Base-by-base conservation (phyloP, 805 yeast genomes). In the Hanseniaspora hatyaiensis region DNA sequence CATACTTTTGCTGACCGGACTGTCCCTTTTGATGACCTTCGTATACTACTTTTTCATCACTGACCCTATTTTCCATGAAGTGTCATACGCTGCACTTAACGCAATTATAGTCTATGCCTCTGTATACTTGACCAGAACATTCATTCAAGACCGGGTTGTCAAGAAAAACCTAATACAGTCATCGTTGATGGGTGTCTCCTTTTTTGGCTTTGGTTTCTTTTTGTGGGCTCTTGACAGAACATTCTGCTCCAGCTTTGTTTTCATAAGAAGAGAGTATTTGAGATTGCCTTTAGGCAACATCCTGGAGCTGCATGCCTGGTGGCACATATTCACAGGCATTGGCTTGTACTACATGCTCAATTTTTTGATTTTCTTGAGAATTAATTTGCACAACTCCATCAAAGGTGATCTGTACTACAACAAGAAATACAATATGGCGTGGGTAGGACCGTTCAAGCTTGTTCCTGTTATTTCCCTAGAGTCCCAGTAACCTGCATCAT, bases 221-320 rank as follows among this genome's bases (percentile, higher is more conserved):
- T 67, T 86, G 50, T 89, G 97, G 97, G 86, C 86, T 59, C 61
- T 85, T 55, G 97, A 89, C 61, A 85, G 83, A 50, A 82, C 84
- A 53, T 73, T 81, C 49, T 89, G 97, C 61, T 54, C 66, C 13
- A 61, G 62, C 20, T 78, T 84, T 63, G 71, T 78, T 33, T 51
- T 63, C 6, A 57, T 75, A 13, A 73, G 96, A 61, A 73, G 92
- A 51, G 54, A 65, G 3, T 61, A 78, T 12, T 94, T 96, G 3
- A 72, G 82, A 66, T 41, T 61, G 43, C 96, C 96, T 2, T 73
- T 80, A 46, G 97, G 97, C 1, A 73, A 86, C 52, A 54, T 89
- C 3, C 68, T 89, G 30, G 97, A 89, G 63, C 82, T 94, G 24
- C 97, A 89, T 58, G 95, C 94, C 20, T 89, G 96, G 96, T 89